Evolutionary conservation across 495 filamentous ascomycete genomes (phyloP), one percentile per base, ranked within the genome.

Genomic region (Aspergillus heteromorphus): DNA sequence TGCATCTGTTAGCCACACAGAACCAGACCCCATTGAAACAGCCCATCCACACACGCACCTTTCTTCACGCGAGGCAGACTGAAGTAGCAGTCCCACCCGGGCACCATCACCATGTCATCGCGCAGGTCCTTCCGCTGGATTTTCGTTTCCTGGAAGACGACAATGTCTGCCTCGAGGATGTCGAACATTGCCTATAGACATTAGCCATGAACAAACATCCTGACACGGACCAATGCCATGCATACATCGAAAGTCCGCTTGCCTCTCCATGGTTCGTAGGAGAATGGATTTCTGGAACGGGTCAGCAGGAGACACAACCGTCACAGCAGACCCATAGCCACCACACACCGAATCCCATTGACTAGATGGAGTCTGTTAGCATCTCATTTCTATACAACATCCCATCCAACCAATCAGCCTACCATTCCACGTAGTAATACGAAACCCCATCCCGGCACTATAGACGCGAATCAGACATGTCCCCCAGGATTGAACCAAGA

Each of bases 21-120:
- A 19, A 18, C 10, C 9, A 17, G 8, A 19, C 21, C 10, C 11
- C 13, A 10, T 10, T 49, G 0, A 34, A 29, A 20, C n/a, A 19
- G 42, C 14, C 31, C 6, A 5, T n/a, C 31, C 6, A 5, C 40
- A 56, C 40, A 59, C 59, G 13, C 67, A 88, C 92, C 93, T 73
- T 97, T 96, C 71, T 97, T 97, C 60, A 93, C 77, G 65, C 83
- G 87, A 7, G 93, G 93, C 6, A 98, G 78, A 64, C 89, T 96
- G 71, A 96, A 97, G 67, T 85, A 96, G 59, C 91, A 95, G 67
- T 98, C 93, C 93, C 93, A 98, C 20, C 93, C 93, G 0, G 90
- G 85, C 0, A 98, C 85, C 5, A 97, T 69, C 13, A 98, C 91
- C 92, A 98, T 97, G 66, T 96, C 93, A 75, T 97, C 93, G 23